These are phyloP conservation scores for Hyaloscypha finlandica DNA, from an alignment of 495 filamentous ascomycete species.

Conservation along the genomic window DNA sequence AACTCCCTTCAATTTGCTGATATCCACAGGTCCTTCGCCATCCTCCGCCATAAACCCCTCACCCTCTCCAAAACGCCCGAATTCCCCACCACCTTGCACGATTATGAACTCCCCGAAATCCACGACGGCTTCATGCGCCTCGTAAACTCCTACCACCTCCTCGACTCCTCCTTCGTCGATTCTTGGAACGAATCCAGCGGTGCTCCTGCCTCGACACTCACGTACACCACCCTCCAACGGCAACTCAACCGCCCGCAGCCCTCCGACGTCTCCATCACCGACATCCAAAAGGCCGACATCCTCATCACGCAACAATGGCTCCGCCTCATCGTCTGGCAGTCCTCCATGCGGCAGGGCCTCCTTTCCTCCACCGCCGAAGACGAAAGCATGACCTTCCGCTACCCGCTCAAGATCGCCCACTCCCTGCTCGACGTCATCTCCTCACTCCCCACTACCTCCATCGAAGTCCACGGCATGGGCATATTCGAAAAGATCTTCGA, in stretches of 20 bases:
- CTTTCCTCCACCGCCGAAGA: constrained; percentile 47
- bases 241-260: constrained; percentile 43
- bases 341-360: constrained; percentile 55
- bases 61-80: constrained; percentile 49
- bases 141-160: constrained; percentile 47
- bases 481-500: constrained; percentile 62
- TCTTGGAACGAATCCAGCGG: constrained; percentile 39
- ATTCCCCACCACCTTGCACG: constrained; percentile 47
- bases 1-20: background rate
- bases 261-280: constrained; percentile 43
- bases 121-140: constrained; percentile 56
- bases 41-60: constrained; percentile 57
- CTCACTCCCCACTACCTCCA: constrained; percentile 50
- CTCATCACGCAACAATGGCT: constrained; percentile 66
- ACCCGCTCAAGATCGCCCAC: constrained; percentile 59
- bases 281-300: constrained; percentile 63
- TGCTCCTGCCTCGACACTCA: constrained; percentile 21
- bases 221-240: constrained; percentile 28
- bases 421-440: constrained; percentile 55
- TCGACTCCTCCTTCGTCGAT: constrained; percentile 39
- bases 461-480: constrained; percentile 62
- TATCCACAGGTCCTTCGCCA: constrained; percentile 33
- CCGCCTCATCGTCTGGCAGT: constrained; percentile 60
- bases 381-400: constrained; percentile 55
- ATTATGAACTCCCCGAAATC: constrained; percentile 49